A percentile compares a stretch with the other conserved stretches of the same genome.
Evolutionary conservation across 208 protist genomes (phyloP).

Genomic region (Leptomonas seymouri): DNA sequence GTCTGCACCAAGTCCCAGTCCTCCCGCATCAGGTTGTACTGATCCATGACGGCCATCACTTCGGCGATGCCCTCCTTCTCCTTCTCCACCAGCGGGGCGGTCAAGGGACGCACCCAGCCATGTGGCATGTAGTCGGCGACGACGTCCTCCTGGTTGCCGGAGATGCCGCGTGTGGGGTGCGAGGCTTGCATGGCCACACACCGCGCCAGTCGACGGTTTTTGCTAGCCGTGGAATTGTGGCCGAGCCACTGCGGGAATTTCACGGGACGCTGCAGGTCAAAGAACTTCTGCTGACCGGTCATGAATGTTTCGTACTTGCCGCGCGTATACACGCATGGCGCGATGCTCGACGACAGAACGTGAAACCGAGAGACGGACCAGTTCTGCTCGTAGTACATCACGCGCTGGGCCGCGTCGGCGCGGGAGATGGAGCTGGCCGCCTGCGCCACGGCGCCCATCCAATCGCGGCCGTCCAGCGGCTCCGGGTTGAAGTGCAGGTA

Average conservation of each 20-base stretch:
- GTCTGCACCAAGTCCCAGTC: constrained; percentile 91
- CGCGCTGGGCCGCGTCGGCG: constrained; percentile 70
- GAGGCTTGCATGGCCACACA: constrained; percentile 73
- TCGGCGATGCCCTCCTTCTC: constrained; percentile 77
- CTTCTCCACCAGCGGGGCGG: constrained; percentile 48
- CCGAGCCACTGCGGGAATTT: constrained; percentile 91
- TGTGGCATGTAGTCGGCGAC: constrained; percentile 88
- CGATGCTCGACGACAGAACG: constrained; percentile 77
- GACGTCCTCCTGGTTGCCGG: constrained; percentile 78
- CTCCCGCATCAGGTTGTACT: constrained; percentile 85
- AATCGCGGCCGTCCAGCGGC: constrained; percentile 24
- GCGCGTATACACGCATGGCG: constrained; percentile 78
- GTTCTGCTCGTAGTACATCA: constrained; percentile 91
- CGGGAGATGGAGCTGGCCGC: constrained; percentile 74
- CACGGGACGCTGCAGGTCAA: constrained; percentile 84
- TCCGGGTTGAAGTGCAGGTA: constrained; percentile 92
- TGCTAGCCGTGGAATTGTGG: constrained; percentile 85
- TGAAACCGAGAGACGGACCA: constrained; percentile 84
- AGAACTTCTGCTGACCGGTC: constrained; percentile 69
- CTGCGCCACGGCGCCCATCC: constrained; percentile 43
- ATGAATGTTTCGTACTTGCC: constrained; percentile 89
- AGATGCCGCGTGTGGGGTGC: constrained; percentile 52
- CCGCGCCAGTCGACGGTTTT: constrained; percentile 82
- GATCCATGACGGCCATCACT: constrained; percentile 85
- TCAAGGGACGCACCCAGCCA: constrained; percentile 64